Conservation (phyloP, 306 rosid genomes). For the Amphicarpaea edgeworthii region DNA sequence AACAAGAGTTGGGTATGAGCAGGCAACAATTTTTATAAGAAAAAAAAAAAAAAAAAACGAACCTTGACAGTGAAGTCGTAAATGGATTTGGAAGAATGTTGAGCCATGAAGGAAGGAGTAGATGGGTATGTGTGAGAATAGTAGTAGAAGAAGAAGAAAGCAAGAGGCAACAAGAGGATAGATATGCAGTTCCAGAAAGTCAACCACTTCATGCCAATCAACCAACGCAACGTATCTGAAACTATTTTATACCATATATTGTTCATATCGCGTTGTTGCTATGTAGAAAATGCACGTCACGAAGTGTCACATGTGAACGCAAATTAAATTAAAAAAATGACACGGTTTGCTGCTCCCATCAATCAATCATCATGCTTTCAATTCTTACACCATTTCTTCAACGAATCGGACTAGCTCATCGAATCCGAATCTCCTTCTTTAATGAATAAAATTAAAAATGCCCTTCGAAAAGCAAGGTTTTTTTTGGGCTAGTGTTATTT, state of each 20-base stretch:
- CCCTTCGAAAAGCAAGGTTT: neutral
- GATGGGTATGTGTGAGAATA: slow-evolving; percentile 34
- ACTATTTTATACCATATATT: no score
- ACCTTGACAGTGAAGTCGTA: slow-evolving; percentile 89
- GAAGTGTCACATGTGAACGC: no score
- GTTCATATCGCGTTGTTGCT: no score
- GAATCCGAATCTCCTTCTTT: neutral
- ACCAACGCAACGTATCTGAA: neutral
- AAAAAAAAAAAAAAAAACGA: neutral
- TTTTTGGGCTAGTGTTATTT: no score
- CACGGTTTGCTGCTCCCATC: neutral
- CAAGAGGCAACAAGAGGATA: slow-evolving; percentile 49
- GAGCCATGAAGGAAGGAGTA: slow-evolving; percentile 58
- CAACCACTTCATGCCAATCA: slow-evolving; percentile 37
- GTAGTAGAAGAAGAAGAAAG: slow-evolving; percentile 55
- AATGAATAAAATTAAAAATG: neutral
- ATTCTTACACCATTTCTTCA: neutral
- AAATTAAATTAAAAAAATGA: no score
- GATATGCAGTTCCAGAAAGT: slow-evolving; percentile 55
- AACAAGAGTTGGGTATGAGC: slow-evolving; percentile 10
- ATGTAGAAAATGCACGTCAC: no score
- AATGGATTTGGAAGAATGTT: slow-evolving; percentile 66
- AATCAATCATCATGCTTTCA: neutral
- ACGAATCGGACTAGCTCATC: neutral
- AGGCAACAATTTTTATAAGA: neutral